A percentile compares a stretch with the other conserved stretches of the same genome.
These are phyloP conservation scores for Lachnellula cervina DNA, from an alignment of 2,329 filamentous ascomycete genomes.

Conservation along the genomic window DNA sequence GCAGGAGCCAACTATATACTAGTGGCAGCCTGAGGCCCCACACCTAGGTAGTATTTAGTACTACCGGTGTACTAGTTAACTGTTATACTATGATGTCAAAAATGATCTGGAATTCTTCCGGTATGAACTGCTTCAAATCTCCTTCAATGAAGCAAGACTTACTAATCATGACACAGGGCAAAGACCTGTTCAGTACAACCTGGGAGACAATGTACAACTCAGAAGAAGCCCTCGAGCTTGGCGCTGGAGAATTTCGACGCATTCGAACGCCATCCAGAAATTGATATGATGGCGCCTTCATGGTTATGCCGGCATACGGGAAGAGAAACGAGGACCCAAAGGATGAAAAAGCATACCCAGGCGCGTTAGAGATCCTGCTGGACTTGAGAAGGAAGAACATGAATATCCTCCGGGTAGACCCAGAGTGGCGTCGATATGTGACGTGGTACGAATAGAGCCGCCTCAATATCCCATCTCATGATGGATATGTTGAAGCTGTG, in stretches of 20 bases:
- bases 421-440: conserved; percentile 2
- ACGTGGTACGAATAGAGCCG: neutral
- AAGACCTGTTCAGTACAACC: conserved; percentile 5
- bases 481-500: neutral
- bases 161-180: neutral
- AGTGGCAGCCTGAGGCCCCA: too few relatives aligned
- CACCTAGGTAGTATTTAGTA: too few relatives aligned
- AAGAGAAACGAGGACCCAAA: neutral
- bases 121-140: neutral
- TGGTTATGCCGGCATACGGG: conserved; percentile 9
- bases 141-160: too few relatives aligned
- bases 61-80: too few relatives aligned
- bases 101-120: conserved; percentile 3
- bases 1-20: too few relatives aligned
- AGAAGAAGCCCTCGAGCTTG: conserved; percentile 6
- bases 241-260: conserved; percentile 2
- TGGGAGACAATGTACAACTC: conserved; percentile 4
- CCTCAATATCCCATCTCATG: neutral
- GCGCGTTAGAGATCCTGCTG: neutral
- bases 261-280: conserved; percentile 1
- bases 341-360: neutral
- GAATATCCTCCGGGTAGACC: neutral
- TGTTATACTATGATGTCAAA: too few relatives aligned
- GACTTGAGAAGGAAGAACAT: conserved; percentile 1
- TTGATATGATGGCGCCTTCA: conserved; percentile 1